Evolutionary conservation across 352 stramenopile genomes (phyloP).

Genomic region (Chrysophaeum taylorii): DNA sequence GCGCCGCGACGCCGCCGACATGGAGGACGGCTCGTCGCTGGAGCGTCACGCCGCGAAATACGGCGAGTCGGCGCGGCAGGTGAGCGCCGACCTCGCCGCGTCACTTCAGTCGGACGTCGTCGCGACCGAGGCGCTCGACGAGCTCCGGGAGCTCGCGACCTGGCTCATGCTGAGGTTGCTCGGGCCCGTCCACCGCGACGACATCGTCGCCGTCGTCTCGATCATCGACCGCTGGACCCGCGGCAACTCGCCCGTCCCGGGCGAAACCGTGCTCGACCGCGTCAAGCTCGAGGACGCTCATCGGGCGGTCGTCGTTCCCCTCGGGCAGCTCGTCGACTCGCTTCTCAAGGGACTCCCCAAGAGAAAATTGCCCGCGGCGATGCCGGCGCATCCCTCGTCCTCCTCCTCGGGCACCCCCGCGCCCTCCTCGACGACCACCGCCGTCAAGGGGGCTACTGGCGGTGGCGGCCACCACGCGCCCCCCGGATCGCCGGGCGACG

Average conservation of each 20-base stretch:
- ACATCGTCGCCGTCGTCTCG: slow-evolving; percentile 74
- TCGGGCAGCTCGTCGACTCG: neutral
- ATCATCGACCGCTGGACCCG: slow-evolving; percentile 47
- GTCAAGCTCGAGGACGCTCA: neutral
- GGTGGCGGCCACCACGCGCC: no score
- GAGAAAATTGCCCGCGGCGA: neutral
- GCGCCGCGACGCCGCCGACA: no score
- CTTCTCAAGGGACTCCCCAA: neutral
- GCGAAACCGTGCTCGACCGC: neutral
- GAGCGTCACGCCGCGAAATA: neutral
- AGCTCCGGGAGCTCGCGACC: slow-evolving; percentile 90
- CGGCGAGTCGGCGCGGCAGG: neutral
- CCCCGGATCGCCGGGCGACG: no score
- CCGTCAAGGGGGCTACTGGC: no score
- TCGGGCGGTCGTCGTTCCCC: neutral
- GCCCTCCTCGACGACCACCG: no score
- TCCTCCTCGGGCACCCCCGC: no score
- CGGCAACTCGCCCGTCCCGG: neutral
- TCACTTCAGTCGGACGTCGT: slow-evolving; percentile 54
- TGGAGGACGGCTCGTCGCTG: neutral
- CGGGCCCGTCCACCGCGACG: slow-evolving; percentile 80
- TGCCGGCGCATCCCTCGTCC: no score
- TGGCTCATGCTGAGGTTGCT: slow-evolving; percentile 87
- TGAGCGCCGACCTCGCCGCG: slow-evolving; percentile 49
- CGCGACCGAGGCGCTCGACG: slow-evolving; percentile 71